Percentiles rank a stretch among this genome's conserved stretches.
These are phyloP conservation scores for Suhomyces sp. DNA, from an alignment of 805 yeast species.

Conservation along the genomic window DNA sequence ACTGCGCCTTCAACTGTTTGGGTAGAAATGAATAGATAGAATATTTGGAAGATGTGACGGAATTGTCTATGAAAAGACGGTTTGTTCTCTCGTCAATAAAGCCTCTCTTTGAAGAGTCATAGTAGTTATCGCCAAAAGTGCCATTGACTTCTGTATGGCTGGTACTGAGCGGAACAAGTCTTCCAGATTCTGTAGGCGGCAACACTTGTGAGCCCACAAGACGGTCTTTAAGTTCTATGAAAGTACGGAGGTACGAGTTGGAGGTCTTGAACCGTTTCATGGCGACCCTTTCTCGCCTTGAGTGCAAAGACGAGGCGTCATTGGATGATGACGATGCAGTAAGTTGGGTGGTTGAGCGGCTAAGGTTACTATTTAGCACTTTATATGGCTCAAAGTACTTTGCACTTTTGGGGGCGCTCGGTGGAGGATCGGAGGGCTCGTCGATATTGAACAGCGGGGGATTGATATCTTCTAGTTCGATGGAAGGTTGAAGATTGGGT, in stretches of 20 bases:
- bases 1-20: constrained; percentile 84
- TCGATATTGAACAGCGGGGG: constrained; percentile 24
- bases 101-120: constrained; percentile 19
- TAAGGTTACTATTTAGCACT: constrained; percentile 9
- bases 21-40: constrained; percentile 80
- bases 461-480: constrained; percentile 8
- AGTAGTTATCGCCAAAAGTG: constrained; percentile 28
- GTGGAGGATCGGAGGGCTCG: neutral
- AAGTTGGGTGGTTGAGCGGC: constrained; percentile 23
- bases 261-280: constrained; percentile 12
- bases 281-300: constrained; percentile 14
- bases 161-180: constrained; percentile 67
- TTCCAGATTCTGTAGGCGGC: constrained; percentile 63
- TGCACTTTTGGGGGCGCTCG: neutral
- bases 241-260: constrained; percentile 11
- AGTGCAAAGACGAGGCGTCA: constrained; percentile 18
- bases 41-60: constrained; percentile 84
- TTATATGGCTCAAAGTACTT: constrained; percentile 11
- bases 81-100: constrained; percentile 69
- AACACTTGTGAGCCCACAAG: constrained; percentile 46
- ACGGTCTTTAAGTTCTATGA: constrained; percentile 27
- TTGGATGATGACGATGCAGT: constrained; percentile 14
- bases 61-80: constrained; percentile 60
- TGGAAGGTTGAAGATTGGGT: constrained; percentile 9
- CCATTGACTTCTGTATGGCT: constrained; percentile 34